Conservation (phyloP, 345 rosid species). For the Sisymbrium altissimum region DNA sequence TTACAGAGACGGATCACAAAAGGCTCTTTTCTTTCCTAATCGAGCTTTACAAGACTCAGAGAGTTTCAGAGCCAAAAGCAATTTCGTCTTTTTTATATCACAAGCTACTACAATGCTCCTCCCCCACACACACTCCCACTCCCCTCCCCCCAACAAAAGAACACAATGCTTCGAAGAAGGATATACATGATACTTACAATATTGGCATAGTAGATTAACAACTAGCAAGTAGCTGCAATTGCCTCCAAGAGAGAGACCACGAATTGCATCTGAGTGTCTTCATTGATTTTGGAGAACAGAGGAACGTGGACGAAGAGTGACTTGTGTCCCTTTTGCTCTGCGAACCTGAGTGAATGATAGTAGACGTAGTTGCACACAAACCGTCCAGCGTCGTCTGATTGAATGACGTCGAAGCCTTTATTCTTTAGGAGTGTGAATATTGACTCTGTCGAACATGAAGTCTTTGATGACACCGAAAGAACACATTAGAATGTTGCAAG, state of each 20-base stretch:
- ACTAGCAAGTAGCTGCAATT: slow-evolving; percentile 54
- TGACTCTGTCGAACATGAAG: slow-evolving; percentile 45
- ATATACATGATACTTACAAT: slow-evolving; percentile 31
- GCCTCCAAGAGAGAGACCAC: slow-evolving; percentile 60
- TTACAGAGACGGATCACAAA: slow-evolving; percentile 25
- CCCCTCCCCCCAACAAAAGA: slow-evolving; percentile 10
- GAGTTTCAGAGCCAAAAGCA: slow-evolving; percentile 20
- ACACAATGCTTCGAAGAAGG: slow-evolving; percentile 16
- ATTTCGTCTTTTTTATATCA: not conserved
- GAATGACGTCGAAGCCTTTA: slow-evolving; percentile 42
- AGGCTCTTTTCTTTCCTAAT: slow-evolving; percentile 2
- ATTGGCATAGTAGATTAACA: not conserved
- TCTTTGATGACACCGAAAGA: slow-evolving; percentile 35
- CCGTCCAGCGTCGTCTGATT: slow-evolving; percentile 69
- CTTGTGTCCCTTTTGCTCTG: slow-evolving; percentile 65
- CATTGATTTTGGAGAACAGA: slow-evolving; percentile 55
- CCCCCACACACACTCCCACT: not conserved
- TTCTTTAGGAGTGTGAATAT: slow-evolving; percentile 45
- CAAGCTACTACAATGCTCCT: not conserved
- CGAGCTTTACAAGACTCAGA: not conserved
- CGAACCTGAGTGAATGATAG: slow-evolving; percentile 66
- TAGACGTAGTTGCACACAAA: slow-evolving; percentile 79
- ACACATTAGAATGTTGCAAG: slow-evolving; percentile 5
- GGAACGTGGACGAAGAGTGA: slow-evolving; percentile 80
- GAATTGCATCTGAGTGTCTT: slow-evolving; percentile 71